Evolutionary conservation across 768 basidiomycete species (phyloP), one percentile per base, ranked within the genome.

Genomic region (Asterophora lycoperdoides): DNA sequence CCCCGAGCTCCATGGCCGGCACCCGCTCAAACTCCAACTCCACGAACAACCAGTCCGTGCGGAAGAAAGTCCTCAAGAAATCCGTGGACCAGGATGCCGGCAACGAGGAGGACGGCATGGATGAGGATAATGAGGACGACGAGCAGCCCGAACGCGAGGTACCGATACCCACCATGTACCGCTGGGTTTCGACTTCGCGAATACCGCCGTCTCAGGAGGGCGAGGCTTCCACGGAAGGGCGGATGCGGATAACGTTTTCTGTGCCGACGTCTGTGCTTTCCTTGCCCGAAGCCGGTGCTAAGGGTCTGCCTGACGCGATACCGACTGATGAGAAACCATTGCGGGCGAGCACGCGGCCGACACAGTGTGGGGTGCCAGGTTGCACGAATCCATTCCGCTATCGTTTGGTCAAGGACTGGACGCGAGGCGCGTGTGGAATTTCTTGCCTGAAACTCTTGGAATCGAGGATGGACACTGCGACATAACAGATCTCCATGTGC

Each of bases 131-230:
- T 18, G 69, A 55, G 7, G 64, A 58, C 6, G 67, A 68, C 33
- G 69, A 63, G 36, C 58, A 62, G 15, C 53, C 59, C 44, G 68
- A 60, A 14, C 65, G 62, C 19, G 61, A 56, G 17, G 49, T 57
- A 0, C 57, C 54, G 49, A 59, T 64, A 36, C 74, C 88, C 2
- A 78, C 74, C 4, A 83, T 79, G 79, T 87, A 81, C 56, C 76
- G 86, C 23, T 90, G 86, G 86, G 65, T 86, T 1, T 87, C 85
- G 4, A 81, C 79, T 1, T 67, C 76, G 17, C 75, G 73, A 44
- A 56, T 57, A 9, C 55, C 54, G 5, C 40, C 30, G 23, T 4
- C 44, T 4, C 26, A 8, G 15, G 20, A 42, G 17, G 28, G 46
- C 40, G 17, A 45, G 29, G 19, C 17, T 17, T n/a, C 23, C 2